Conservation (phyloP, 805 yeast species). For the Metschnikowia koreensis region DNA sequence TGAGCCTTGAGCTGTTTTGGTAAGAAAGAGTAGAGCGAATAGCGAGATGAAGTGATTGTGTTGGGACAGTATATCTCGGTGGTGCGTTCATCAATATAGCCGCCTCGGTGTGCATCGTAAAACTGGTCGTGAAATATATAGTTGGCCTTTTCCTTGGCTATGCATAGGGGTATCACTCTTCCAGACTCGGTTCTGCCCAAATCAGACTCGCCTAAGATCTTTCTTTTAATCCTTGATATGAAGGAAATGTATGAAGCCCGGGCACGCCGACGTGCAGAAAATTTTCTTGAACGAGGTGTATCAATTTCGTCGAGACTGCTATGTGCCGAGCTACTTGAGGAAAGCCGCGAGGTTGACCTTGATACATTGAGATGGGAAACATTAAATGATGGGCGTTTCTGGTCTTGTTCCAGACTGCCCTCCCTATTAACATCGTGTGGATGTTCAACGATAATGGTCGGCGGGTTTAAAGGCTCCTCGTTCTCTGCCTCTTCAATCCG, state of each 20-base stretch:
- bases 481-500: constrained; percentile 6
- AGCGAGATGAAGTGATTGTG: constrained; percentile 80
- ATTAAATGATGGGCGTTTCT: constrained; percentile 2
- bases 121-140: constrained; percentile 29
- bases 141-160: constrained; percentile 38
- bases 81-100: constrained; percentile 68
- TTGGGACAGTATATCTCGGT: constrained; percentile 61
- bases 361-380: constrained; percentile 8
- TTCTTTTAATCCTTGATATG: constrained; percentile 32
- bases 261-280: constrained; percentile 11
- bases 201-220: constrained; percentile 8
- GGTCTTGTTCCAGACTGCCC: neutral
- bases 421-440: neutral
- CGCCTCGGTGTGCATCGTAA: constrained; percentile 22
- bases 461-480: constrained; percentile 5
- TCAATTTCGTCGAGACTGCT: constrained; percentile 1
- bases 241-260: constrained; percentile 12
- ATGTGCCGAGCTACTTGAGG: constrained; percentile 7
- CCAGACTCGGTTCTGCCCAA: constrained; percentile 49
- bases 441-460: constrained; percentile 10
- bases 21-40: constrained; percentile 73
- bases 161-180: constrained; percentile 66
- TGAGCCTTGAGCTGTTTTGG: constrained; percentile 90
- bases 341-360: constrained; percentile 14
- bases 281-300: constrained; percentile 5